A percentile compares a stretch with the other conserved stretches of the same genome.
phyloP scores from a whole-genome alignment of 768 basidiomycete species.

The Pseudohyphozyma bogoriensis region DNA sequence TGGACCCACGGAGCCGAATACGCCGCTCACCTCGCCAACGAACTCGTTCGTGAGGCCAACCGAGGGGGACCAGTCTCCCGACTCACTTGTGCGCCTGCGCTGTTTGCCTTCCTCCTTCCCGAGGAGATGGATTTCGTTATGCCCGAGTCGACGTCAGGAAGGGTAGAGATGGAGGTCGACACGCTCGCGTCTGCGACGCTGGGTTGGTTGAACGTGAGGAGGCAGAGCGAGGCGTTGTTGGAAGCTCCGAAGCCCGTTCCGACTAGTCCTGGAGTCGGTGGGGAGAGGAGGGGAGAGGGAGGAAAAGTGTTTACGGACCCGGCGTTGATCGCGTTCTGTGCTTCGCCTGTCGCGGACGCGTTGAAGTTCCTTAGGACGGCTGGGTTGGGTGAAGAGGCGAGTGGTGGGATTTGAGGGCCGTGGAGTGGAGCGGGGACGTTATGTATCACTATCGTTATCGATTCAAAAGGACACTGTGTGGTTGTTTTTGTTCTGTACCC shows the following conservation, averaged over 20 bases:
- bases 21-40: background rate
- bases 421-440: background rate
- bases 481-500: too few relatives aligned
- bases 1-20: background rate
- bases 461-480: too few relatives aligned
- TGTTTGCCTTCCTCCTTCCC: conserved; percentile 18
- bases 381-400: background rate
- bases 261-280: conserved; percentile 11
- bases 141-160: background rate
- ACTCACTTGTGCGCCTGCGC: conserved; percentile 3
- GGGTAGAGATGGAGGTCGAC: conserved; percentile 3
- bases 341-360: too few relatives aligned
- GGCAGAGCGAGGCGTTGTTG: background rate
- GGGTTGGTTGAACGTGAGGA: conserved; percentile 20
- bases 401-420: background rate
- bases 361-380: too few relatives aligned
- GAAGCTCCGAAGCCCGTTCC: conserved; percentile 1
- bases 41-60: conserved; percentile 1
- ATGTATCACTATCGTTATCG: too few relatives aligned
- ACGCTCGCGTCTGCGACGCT: conserved; percentile 13
- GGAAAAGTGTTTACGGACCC: conserved; percentile 7
- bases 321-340: conserved; percentile 1
- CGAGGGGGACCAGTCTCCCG: conserved; percentile 3
- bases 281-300: conserved; percentile 6
- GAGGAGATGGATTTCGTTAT: conserved; percentile 1